phyloP scores from a whole-genome alignment of 75 land plant species.

The Selaginella tamariscina region DNA sequence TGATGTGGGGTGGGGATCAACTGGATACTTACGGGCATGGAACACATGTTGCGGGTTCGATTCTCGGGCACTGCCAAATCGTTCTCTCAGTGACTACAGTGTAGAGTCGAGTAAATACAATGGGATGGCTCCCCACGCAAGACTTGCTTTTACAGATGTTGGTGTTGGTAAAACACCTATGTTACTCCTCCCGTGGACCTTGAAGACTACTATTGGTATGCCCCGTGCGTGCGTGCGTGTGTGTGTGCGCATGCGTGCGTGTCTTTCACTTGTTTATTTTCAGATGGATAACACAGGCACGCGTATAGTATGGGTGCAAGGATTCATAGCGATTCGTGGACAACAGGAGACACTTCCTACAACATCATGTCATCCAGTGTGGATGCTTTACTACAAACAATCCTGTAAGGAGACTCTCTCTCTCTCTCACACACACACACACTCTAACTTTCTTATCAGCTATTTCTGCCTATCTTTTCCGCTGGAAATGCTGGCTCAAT shows the following conservation, averaged over 20 bases:
- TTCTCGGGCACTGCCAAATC: constrained; percentile 13
- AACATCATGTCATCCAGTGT: neutral
- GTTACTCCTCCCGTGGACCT: neutral
- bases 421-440: too few species aligned
- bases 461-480: neutral
- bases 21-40: constrained; percentile 15
- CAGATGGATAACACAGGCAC: neutral
- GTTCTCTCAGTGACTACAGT: neutral
- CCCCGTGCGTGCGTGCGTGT: neutral
- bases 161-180: neutral
- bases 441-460: neutral
- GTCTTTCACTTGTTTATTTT: neutral
- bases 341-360: neutral
- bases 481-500: neutral
- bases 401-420: neutral
- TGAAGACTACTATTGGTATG: neutral
- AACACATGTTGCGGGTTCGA: constrained; percentile 23
- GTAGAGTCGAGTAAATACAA: constrained; percentile 6
- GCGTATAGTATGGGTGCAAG: neutral
- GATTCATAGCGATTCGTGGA: neutral
- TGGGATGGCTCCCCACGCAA: constrained; percentile 25
- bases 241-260: too few species aligned
- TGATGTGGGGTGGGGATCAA: neutral
- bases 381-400: neutral
- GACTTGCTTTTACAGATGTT: constrained; percentile 7